Evolutionary conservation across 495 filamentous ascomycete genomes (phyloP).

Genomic region (Saxophila tyrrhenica): DNA sequence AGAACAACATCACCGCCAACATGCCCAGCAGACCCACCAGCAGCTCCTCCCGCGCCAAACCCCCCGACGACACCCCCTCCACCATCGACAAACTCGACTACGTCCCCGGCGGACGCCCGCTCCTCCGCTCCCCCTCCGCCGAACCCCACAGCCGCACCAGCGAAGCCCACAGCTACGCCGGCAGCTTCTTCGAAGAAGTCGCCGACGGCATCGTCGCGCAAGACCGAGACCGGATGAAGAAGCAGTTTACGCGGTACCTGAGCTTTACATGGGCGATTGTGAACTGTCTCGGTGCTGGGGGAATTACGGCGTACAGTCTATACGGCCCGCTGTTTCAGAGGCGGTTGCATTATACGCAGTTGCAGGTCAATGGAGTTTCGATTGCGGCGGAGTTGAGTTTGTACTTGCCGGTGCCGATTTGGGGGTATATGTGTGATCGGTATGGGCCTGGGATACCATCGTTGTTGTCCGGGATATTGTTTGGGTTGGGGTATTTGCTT

Average conservation of each 20-base stretch:
- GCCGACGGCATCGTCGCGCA: slow-evolving; percentile 50
- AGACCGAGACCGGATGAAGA: slow-evolving; percentile 43
- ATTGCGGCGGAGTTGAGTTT: slow-evolving; percentile 74
- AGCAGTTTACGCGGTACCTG: slow-evolving; percentile 38
- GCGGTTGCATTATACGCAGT: slow-evolving; percentile 72
- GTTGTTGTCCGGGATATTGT: slow-evolving; percentile 56
- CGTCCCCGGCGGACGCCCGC: slow-evolving; percentile 39
- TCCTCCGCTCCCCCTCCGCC: slow-evolving; percentile 25
- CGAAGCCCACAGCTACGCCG: slow-evolving; percentile 35
- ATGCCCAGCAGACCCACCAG: slow-evolving; percentile 1
- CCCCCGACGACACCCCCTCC: background rate
- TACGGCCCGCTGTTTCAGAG: slow-evolving; percentile 83
- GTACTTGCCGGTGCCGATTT: slow-evolving; percentile 80
- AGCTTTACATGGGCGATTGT: slow-evolving; percentile 53
- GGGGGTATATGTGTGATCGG: slow-evolving; percentile 84
- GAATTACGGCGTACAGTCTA: slow-evolving; percentile 77
- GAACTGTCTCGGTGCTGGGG: slow-evolving; percentile 66
- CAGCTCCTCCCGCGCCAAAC: background rate
- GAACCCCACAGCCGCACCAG: slow-evolving; percentile 13
- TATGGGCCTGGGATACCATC: slow-evolving; percentile 65
- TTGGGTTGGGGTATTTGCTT: slow-evolving; percentile 70
- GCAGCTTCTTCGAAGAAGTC: slow-evolving; percentile 49
- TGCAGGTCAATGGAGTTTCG: slow-evolving; percentile 79
- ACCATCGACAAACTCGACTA: slow-evolving; percentile 53
- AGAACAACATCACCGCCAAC: background rate